Evolutionary conservation across 371 early-diverging fungal genomes (phyloP), one percentile per base, ranked within the genome.

Genomic region (Gilbertella persicaria): DNA sequence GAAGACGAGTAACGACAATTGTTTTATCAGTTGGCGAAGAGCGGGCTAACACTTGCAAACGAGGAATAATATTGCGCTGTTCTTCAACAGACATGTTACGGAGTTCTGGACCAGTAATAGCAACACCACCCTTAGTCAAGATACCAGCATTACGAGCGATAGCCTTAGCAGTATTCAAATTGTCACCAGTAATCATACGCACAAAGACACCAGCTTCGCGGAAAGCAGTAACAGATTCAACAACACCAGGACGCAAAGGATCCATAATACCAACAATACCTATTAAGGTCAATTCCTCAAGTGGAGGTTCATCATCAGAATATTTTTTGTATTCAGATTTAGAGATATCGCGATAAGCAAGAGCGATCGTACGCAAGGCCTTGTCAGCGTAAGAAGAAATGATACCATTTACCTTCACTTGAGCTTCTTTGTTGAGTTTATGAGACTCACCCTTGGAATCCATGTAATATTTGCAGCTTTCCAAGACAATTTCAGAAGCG

Each of bases 181-280:
- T 94, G 78, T 98, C 99, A 55, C 99, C 99, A 5, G 99, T 98
- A 48, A 97, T 95, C 95, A 98, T 96, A 25, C 93, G 88, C 14
- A 96, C 94, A 64, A 83, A 79, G n/a, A 97, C 92, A 55, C 97
- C 97, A 29, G 98, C 97, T 49, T 82, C 77, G 55, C 86, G 81
- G 67, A 94, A 95, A 35, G 76, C 77, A 26, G 72, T 75, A 6
- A 96, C 93, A 20, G 94, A 89, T 62, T 85, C 87, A 17, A 84
- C 83, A 4, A 96, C 97, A 56, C 90, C 94, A 36, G 88, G 88
- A 44, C 96, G 86, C 29, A 95, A 82, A 13, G 96, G 96, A 73
- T 96, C 98, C 82, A 90, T 79, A 67, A 98, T 95, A 48, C 95
- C 96, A 50, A 96, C 83, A 28, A 96, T 79, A 50, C 89, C 93